Base-by-base conservation (phyloP, 2,329 filamentous ascomycete species). In the Neurospora sp. region DNA sequence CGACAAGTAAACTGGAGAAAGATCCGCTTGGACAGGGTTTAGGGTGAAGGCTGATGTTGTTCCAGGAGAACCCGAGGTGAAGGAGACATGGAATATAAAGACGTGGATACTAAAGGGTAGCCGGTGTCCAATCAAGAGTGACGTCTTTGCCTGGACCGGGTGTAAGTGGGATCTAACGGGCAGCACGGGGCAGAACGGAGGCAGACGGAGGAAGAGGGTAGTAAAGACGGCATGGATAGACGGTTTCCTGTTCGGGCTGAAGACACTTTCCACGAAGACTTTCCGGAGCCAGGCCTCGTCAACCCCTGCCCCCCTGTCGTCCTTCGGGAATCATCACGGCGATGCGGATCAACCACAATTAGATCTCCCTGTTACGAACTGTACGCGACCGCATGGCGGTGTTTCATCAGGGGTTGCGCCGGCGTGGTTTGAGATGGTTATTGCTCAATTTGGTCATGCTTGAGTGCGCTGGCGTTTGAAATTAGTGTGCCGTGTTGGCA, bases 261-360 rank as follows among this genome's bases (percentile, higher is more conserved):
- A 62, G 23, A 67, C 69, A 70, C 69, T 74, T 71, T 43, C 28
- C 74, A 76, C 74, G 74, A 76, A 76, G 73, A 74, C 74, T 76
- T 76, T 74, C 73, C 74, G 74, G 74, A 76, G 74, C 73, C 52
- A 62, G 23, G 36, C n/a, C 57, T 65, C 43, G n/a, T 41, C 33
- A 38, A 43, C 19, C 37, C 65, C 23, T 66, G 67, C 39, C 43
- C 72, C 74, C 74, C 71, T 74, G 74, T 73, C 71, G n/a, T 67
- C 39, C 65, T 71, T 73, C 71, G 72, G 71, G 67, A 74, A 69
- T 41, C 67, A 23, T 41, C 37, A 65, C 12, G 69, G 36, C 69
- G 62, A 67, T 66, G 52, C 52, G 33, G 17, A 62, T 62, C 52
- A 33, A 17, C 52, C 12, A 62, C 23, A 33, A 33, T 17, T 17